Evolutionary conservation across 176 grass and related monocot genomes (phyloP).

Genomic region (Eleusine indica): DNA sequence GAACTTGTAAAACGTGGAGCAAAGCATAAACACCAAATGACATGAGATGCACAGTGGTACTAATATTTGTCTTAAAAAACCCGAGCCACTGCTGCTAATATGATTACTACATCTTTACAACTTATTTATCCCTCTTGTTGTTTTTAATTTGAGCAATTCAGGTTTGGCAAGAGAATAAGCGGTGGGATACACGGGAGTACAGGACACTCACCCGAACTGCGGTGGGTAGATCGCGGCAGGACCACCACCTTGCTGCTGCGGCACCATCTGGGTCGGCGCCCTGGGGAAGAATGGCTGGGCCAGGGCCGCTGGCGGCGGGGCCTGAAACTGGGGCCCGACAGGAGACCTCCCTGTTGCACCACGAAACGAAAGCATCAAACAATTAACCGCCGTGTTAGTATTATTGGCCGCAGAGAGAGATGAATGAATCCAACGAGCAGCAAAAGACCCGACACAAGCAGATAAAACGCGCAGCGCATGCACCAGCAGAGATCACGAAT

Average conservation of each 20-base stretch:
- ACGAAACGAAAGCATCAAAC: not conserved
- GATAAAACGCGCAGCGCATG: not conserved
- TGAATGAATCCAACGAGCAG: not conserved
- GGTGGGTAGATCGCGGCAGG: conserved; percentile 44
- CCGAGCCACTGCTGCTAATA: no score
- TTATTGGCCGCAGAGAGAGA: not conserved
- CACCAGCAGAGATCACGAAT: not conserved
- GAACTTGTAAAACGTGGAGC: not conserved
- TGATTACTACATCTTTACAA: no score
- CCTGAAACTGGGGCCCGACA: conserved; percentile 42
- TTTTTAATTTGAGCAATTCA: not conserved
- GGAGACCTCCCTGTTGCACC: conserved; percentile 43
- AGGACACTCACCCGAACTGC: conserved; percentile 48
- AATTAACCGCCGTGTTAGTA: conserved; percentile 2
- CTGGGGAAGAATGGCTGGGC: conserved; percentile 49
- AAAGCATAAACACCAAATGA: not conserved
- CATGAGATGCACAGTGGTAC: not conserved
- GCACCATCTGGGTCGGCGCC: conserved; percentile 52
- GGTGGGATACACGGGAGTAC: no score
- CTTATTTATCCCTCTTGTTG: not conserved
- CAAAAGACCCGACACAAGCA: not conserved
- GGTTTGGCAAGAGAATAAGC: not conserved
- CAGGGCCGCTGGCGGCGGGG: conserved; percentile 27
- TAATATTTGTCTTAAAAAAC: no score
- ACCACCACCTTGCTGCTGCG: conserved; percentile 13